Evolutionary conservation across 208 protist genomes (phyloP), one percentile per base, ranked within the genome.

Genomic region (Leishmania aethiopica): DNA sequence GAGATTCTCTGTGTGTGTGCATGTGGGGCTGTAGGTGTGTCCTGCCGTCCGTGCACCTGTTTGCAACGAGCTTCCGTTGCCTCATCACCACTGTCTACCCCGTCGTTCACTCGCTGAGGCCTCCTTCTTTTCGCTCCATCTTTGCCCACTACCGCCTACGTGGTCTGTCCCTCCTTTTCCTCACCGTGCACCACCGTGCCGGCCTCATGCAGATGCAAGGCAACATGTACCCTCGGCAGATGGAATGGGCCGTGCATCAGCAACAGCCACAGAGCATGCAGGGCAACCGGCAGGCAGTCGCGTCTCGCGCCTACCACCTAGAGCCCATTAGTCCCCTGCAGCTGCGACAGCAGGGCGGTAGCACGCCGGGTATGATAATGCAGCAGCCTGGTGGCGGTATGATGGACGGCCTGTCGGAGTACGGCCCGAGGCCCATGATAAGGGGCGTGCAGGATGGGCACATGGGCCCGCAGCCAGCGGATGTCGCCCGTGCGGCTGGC

Each of bases 241-340:
- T 78, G 77, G 82, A 85, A 53, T 86, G 78, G 79, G 77, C 82
- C 22, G 83, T 84, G 75, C 57, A 67, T 45, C 67, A 49, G 17
- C 67, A 49, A 62, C 79, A 79, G 77, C 86, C 81, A 67, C 82
- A 79, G 66, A 72, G 60, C 22, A 70, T 78, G 75, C 80, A 85
- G 69, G 59, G 69, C 60, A 49, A 19, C 40, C 25, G 4, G 37
- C 51, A 66, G 55, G 11, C 57, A 8, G 53, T 79, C 25, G 66
- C 85, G 55, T 75, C 79, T 37, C 75, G 81, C 40, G 80, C 79
- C 70, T 86, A 88, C 42, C 81, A 85, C 77, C 70, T 88, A 49
- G 84, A 90, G 60, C 83, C 86, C n/a, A 80, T 89, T 73, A 81
- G 67, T 67, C 55, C 49, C 32, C 45, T n/a, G 49, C 79, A 22